phyloP scores from a whole-genome alignment of 2,329 filamentous ascomycete genomes.

The Bipolaris zeicola region DNA sequence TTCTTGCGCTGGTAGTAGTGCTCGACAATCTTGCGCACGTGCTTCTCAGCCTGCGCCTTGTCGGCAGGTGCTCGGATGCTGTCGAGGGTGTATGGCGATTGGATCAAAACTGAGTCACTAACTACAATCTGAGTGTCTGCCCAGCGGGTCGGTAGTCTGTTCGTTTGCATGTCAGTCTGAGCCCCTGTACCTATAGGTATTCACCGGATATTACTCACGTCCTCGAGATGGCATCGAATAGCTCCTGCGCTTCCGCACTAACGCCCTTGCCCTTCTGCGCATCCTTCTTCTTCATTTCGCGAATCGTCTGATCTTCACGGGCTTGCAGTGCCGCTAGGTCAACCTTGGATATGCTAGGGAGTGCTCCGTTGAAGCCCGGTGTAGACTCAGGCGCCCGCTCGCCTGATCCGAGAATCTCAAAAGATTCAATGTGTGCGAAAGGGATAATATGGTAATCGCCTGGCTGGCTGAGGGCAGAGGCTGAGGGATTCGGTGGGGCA shows the following conservation, averaged over 20 bases:
- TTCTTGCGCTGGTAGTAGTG: constrained; percentile 53
- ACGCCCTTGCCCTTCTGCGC: constrained; percentile 66
- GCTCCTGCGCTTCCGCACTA: constrained; percentile 64
- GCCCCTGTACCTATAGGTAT: not conserved
- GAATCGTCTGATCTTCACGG: constrained; percentile 62
- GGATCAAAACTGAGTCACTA: constrained; percentile 64
- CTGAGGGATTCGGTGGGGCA: constrained; percentile 51
- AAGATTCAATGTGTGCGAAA: constrained; percentile 62
- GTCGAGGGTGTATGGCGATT: constrained; percentile 62
- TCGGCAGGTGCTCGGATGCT: constrained; percentile 56
- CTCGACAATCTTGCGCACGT: constrained; percentile 55
- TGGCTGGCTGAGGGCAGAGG: constrained; percentile 47
- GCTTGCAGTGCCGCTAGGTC: constrained; percentile 61
- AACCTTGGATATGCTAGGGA: constrained; percentile 56
- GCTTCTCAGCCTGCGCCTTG: constrained; percentile 50
- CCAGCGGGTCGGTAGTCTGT: constrained; percentile 62
- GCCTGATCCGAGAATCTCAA: constrained; percentile 57
- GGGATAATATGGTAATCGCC: constrained; percentile 67
- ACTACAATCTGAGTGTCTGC: constrained; percentile 64
- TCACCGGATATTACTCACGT: constrained; percentile 50
- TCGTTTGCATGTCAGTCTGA: constrained; percentile 11
- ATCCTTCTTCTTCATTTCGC: constrained; percentile 62
- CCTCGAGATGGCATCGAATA: constrained; percentile 66
- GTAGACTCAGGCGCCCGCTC: constrained; percentile 44
- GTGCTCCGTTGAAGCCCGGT: constrained; percentile 53